Percentiles rank a stretch among this genome's conserved stretches.
Conservation (phyloP, 1,284 basidiomycete genomes). For the Leccinum pachyderme region DNA sequence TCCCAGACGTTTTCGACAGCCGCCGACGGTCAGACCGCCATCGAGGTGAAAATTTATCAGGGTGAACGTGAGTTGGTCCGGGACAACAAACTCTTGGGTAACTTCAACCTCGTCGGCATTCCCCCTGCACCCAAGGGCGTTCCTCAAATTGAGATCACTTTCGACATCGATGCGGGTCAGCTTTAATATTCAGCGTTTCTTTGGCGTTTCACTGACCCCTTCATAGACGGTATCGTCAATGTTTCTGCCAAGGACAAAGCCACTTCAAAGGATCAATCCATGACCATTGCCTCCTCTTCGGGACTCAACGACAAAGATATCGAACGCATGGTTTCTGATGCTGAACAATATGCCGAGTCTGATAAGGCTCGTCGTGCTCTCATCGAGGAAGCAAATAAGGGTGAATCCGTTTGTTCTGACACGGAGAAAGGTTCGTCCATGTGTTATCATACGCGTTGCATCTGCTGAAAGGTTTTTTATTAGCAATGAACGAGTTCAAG, state of each 20-base stretch:
- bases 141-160: conserved; percentile 98
- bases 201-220: neutral
- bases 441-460: neutral
- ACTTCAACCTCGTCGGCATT: conserved; percentile 98
- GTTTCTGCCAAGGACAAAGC: conserved; percentile 98
- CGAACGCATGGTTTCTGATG: conserved; percentile 94
- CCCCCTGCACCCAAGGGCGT: conserved; percentile 98
- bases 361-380: conserved; percentile 87
- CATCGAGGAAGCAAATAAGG: conserved; percentile 98
- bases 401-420: conserved; percentile 91
- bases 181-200: conserved; percentile 1
- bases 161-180: conserved; percentile 95
- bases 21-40: conserved; percentile 93
- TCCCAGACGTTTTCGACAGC: conserved; percentile 98
- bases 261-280: conserved; percentile 94
- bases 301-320: conserved; percentile 97
- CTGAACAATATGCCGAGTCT: conserved; percentile 89
- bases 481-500: conserved; percentile 96
- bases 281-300: conserved; percentile 97
- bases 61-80: conserved; percentile 97
- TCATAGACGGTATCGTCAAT: conserved; percentile 89
- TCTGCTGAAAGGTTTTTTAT: conserved; percentile 6
- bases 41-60: conserved; percentile 98
- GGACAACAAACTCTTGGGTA: conserved; percentile 99
- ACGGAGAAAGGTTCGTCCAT: conserved; percentile 84